These are phyloP conservation scores for Protomyces gravidus DNA, from an alignment of 1,139 yeast species.

Conservation along the genomic window DNA sequence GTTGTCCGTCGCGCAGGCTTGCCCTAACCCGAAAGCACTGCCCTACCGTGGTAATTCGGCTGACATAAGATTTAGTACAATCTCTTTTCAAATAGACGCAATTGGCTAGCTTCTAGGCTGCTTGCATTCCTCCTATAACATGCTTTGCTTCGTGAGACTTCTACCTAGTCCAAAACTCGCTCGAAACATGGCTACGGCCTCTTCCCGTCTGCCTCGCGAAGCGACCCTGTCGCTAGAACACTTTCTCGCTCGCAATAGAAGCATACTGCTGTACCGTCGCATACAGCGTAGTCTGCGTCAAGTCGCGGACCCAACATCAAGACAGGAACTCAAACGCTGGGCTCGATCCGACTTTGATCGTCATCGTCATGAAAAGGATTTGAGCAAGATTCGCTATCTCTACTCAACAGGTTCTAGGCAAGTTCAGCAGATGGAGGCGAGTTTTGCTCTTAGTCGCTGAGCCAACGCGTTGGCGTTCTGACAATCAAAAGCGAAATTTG, in stretches of 20 bases:
- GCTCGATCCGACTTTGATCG: constrained; percentile 24
- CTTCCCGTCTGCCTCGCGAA: constrained; percentile 4
- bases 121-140: too few species aligned
- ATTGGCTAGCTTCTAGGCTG: too few species aligned
- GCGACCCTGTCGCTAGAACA: constrained; percentile 16
- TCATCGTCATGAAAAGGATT: constrained; percentile 14
- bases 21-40: too few species aligned
- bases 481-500: neutral
- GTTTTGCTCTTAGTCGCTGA: constrained; percentile 13
- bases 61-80: neutral
- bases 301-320: constrained; percentile 5
- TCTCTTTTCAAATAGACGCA: neutral
- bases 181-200: neutral
- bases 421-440: constrained; percentile 27
- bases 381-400: constrained; percentile 17
- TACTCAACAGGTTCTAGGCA: constrained; percentile 20
- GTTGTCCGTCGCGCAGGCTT: neutral
- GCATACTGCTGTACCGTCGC: constrained; percentile 18
- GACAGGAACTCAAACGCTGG: constrained; percentile 15
- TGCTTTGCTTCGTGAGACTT: too few species aligned
- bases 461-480: neutral
- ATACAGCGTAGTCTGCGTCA: constrained; percentile 23
- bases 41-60: too few species aligned
- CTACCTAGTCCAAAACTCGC: neutral
- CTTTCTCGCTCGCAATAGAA: constrained; percentile 8